Percentiles rank a stretch among this genome's conserved stretches.
Evolutionary conservation across 306 rosid genomes (phyloP).

Genomic region (Comarum palustre): DNA sequence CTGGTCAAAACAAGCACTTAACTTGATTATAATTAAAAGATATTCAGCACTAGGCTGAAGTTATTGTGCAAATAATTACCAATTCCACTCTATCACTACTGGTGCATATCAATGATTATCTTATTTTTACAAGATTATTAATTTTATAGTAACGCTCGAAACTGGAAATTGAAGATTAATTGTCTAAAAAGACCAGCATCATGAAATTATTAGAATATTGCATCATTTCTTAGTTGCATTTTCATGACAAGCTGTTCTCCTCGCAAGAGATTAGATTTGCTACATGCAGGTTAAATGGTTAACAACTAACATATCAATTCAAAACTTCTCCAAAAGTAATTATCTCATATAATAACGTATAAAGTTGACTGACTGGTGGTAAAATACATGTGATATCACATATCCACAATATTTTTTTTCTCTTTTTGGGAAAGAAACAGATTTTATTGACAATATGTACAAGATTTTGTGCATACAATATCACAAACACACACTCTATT

Average conservation of each 20-base stretch:
- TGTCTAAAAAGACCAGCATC: background rate
- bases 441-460: background rate
- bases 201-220: background rate
- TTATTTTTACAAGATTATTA: background rate
- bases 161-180: background rate
- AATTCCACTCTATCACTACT: background rate
- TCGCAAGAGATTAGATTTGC: background rate
- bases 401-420: background rate
- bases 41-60: background rate
- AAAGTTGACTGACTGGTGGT: background rate
- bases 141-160: background rate
- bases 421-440: background rate
- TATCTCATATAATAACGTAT: background rate
- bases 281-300: background rate
- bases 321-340: background rate
- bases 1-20: slow-evolving; percentile 1
- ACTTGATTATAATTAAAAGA: background rate
- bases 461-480: background rate
- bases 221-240: background rate
- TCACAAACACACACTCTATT: background rate
- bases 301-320: slow-evolving; percentile 1
- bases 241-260: background rate
- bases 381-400: background rate
- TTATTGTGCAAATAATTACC: background rate
- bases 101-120: background rate